Evolutionary conservation across 306 rosid species (phyloP).

Genomic region (Prunus davidiana): DNA sequence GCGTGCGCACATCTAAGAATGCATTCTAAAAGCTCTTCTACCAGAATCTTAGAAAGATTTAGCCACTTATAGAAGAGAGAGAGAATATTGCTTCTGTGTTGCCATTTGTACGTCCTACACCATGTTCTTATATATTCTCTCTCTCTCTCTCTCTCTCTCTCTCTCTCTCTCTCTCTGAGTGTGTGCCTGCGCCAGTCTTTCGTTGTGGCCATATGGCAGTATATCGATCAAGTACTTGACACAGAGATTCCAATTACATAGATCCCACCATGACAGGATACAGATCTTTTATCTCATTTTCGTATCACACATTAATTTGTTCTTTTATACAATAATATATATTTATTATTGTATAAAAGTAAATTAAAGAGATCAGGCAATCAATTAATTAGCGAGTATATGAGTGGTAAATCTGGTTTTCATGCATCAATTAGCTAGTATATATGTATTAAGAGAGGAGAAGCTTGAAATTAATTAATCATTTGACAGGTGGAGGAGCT

Average conservation of each 20-base stretch:
- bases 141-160: neutral
- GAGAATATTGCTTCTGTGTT: constrained; percentile 7
- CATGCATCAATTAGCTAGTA: neutral
- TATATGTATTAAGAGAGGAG: neutral
- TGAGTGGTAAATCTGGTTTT: too few relatives aligned
- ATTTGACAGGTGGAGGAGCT: constrained; percentile 77
- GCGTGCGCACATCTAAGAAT: constrained; percentile 19
- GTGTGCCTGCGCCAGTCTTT: neutral
- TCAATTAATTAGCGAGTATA: too few relatives aligned
- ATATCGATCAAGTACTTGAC: neutral
- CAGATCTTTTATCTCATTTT: too few relatives aligned
- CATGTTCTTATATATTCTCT: neutral
- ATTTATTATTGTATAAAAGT: neutral
- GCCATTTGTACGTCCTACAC: neutral
- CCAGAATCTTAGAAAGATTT: constrained; percentile 41
- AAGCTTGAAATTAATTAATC: neutral
- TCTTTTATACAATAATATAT: too few relatives aligned
- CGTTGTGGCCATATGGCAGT: neutral
- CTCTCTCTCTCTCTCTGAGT: neutral
- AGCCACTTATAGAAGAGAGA: constrained; percentile 38
- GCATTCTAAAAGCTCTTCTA: constrained; percentile 33
- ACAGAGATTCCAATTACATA: neutral
- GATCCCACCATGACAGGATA: neutral
- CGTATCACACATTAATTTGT: too few relatives aligned
- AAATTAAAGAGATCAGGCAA: neutral